phyloP scores from a whole-genome alignment of 768 basidiomycete species.

The Amylocystis lapponica region DNA sequence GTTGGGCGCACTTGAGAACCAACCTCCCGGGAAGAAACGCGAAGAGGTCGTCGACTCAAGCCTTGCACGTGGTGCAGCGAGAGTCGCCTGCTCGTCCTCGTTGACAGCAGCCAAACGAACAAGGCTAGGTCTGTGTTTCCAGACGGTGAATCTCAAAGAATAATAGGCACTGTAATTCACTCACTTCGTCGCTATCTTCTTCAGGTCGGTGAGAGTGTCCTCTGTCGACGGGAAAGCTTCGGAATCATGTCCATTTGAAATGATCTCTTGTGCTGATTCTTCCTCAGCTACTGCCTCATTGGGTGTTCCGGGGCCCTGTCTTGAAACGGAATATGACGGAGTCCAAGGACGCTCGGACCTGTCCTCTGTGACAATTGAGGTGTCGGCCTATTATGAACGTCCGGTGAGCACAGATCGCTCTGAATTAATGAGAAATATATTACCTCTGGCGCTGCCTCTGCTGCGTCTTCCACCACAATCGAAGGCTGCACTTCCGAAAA shows the following conservation, averaged over 20 bases:
- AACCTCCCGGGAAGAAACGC: slow-evolving; percentile 51
- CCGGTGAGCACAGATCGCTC: not conserved
- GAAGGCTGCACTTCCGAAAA: slow-evolving; percentile 7
- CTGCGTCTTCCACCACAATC: slow-evolving; percentile 7
- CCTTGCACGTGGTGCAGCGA: slow-evolving; percentile 26
- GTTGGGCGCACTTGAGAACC: slow-evolving; percentile 36
- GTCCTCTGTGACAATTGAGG: slow-evolving; percentile 4
- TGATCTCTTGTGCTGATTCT: not conserved
- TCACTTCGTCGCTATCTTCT: slow-evolving; percentile 10
- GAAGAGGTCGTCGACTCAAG: slow-evolving; percentile 54
- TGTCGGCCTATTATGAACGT: not conserved
- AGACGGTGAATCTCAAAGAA: not conserved
- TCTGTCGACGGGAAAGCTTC: slow-evolving; percentile 13
- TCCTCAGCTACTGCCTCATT: slow-evolving; percentile 3
- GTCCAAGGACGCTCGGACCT: slow-evolving; percentile 30
- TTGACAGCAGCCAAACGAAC: slow-evolving; percentile 17
- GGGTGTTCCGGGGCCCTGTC: slow-evolving; percentile 24
- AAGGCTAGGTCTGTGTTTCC: slow-evolving; percentile 15
- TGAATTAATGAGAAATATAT: not conserved
- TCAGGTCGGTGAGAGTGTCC: not conserved
- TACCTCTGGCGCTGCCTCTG: slow-evolving; percentile 8
- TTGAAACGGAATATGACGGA: slow-evolving; percentile 33
- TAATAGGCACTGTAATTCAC: not conserved
- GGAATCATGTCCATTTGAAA: not conserved
- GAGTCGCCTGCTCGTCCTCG: slow-evolving; percentile 16